Base-by-base conservation (phyloP, 2,329 filamentous ascomycete genomes). In the Acrocalymma vagum region DNA sequence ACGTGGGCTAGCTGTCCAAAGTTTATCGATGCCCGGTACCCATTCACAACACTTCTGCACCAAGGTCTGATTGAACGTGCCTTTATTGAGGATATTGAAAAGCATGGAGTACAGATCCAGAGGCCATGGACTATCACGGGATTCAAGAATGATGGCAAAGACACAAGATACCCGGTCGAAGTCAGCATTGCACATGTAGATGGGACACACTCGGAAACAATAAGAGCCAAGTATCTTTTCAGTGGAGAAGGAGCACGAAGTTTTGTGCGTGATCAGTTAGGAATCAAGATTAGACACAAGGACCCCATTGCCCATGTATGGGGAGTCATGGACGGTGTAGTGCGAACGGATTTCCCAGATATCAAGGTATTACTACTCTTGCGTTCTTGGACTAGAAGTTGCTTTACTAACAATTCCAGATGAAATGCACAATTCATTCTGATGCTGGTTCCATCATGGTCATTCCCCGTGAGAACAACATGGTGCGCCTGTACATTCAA, bases 1-100 rank as follows among this genome's bases (percentile, higher is more conserved):
- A 85, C 78, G 28, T 96, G 90, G 90, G 87, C 90, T 5, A 92
- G 87, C 63, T 96, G 92, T 71, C 92, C 92, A 1, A 84, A 82
- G 53, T 96, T 95, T 70, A 83, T 85, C 45, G 83, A 85, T 55
- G 82, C 82, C 20, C 71, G 82, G 55, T 84, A 85, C 54, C 82
- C 82, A 0, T 85, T 83, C 65, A 84, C 82, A 20, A 83, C 82
- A 20, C 72, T 84, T 4, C 69, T 85, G 6, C 82, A 85, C 58
- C 82, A 85, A 60, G 82, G 82, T 11, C 65, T 84, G 60, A 84
- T 85, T 33, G 82, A 85, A 70, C 71, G 78, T 21, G 80, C 83
- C 3, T 83, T 85, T 58, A 77, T 85, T 33, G 76, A 78, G 23
- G 83, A 85, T 52, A 77, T 86, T 21, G 72, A 80, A 50, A 82